These are phyloP conservation scores for Phylloporus sp. DNA, from an alignment of 768 basidiomycete species.

Conservation along the genomic window DNA sequence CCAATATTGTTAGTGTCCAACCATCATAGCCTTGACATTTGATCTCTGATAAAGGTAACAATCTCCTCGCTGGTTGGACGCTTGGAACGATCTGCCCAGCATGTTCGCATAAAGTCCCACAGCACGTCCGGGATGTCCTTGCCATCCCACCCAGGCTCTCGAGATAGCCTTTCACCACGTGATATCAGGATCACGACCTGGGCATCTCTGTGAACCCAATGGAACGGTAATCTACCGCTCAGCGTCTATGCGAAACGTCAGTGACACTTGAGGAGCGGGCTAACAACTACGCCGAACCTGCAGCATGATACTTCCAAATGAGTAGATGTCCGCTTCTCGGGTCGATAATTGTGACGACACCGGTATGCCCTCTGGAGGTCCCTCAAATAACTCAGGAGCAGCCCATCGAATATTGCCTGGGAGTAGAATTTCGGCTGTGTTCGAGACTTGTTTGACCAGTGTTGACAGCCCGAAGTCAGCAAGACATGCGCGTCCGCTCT, in stretches of 20 bases:
- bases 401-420: conserved; percentile 30
- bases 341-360: conserved; percentile 7
- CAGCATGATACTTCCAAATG: conserved; percentile 28
- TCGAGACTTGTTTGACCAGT: conserved; percentile 8
- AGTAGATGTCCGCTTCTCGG: conserved; percentile 24
- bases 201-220: conserved; percentile 14
- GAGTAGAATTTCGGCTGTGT: conserved; percentile 4
- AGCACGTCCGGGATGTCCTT: conserved; percentile 17
- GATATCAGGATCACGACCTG: conserved; percentile 25
- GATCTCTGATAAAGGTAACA: conserved; percentile 11
- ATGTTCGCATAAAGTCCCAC: conserved; percentile 21
- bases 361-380: not conserved
- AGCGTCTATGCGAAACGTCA: conserved; percentile 12
- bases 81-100: conserved; percentile 16
- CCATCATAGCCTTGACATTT: not conserved
- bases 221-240: conserved; percentile 25
- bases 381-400: conserved; percentile 23
- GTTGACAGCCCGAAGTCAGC: conserved; percentile 33
- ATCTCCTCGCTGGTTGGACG: conserved; percentile 17
- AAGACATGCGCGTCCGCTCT: conserved; percentile 12
- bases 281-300: conserved; percentile 14
- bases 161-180: conserved; percentile 2
- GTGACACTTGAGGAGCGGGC: not conserved
- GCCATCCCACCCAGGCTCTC: conserved; percentile 21
- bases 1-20: too few relatives aligned